A percentile compares a stretch with the other conserved stretches of the same genome.
phyloP scores from a whole-genome alignment of 2,329 filamentous ascomycete genomes.

The Aspergillus niger region DNA sequence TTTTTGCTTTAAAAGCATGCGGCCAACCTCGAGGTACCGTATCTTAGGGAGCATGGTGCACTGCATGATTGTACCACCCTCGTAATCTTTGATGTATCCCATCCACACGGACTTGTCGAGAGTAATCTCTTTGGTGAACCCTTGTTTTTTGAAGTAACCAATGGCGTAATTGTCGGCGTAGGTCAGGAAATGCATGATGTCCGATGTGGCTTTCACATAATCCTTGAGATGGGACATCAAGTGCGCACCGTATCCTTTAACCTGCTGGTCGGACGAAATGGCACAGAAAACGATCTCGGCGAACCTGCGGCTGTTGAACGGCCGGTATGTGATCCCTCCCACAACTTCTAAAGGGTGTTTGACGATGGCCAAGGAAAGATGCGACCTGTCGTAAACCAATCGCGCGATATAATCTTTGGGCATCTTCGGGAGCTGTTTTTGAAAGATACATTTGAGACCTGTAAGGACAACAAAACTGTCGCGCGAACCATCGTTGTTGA shows the following conservation, averaged over 20 bases:
- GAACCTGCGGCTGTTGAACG: constrained; percentile 88
- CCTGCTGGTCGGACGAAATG: constrained; percentile 95
- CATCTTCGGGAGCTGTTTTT: constrained; percentile 98
- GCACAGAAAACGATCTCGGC: constrained; percentile 99
- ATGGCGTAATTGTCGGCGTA: constrained; percentile 99
- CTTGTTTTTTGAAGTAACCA: constrained; percentile 98
- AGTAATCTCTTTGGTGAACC: constrained; percentile 97
- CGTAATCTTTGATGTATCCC: constrained; percentile 99
- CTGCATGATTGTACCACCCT: constrained; percentile 99
- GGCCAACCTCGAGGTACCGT: constrained; percentile 86
- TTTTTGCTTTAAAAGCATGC: constrained; percentile 97
- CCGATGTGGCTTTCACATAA: constrained; percentile 94
- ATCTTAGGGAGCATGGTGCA: constrained; percentile 95
- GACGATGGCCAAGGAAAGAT: constrained; percentile 94
- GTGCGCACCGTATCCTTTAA: constrained; percentile 97
- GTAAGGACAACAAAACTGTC: constrained; percentile 94
- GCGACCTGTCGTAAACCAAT: constrained; percentile 94
- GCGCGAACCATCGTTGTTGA: constrained; percentile 89
- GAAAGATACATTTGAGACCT: constrained; percentile 95
- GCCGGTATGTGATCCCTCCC: constrained; percentile 89
- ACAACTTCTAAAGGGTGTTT: constrained; percentile 96
- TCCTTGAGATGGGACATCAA: constrained; percentile 97
- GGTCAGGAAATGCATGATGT: constrained; percentile 98
- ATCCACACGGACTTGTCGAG: constrained; percentile 91
- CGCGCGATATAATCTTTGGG: constrained; percentile 98